Evolutionary conservation across 2,329 filamentous ascomycete species (phyloP).

Genomic region (Fusarium sp.): DNA sequence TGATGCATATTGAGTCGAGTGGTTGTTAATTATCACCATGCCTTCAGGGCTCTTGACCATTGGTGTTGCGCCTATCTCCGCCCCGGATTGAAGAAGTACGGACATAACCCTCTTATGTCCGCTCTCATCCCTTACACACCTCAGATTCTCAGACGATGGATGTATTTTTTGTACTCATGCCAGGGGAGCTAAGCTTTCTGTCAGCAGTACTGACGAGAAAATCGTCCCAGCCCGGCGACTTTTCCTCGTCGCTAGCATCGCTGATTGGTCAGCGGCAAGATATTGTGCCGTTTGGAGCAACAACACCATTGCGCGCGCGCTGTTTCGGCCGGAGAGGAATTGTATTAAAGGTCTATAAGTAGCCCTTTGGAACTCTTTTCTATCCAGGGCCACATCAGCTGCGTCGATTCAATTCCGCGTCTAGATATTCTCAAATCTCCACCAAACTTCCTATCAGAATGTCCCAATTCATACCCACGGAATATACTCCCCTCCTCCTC

Average conservation of each 20-base stretch:
- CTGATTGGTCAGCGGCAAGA: neutral
- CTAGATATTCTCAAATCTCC: neutral
- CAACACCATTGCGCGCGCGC: neutral
- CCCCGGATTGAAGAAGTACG: accelerated
- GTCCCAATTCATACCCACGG: neutral
- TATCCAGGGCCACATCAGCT: accelerated
- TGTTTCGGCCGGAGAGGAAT: neutral
- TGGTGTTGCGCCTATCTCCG: neutral
- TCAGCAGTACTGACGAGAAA: neutral
- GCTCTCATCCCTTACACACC: neutral
- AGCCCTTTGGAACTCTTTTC: accelerated
- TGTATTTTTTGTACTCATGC: neutral
- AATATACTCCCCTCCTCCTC: neutral
- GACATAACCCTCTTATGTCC: neutral
- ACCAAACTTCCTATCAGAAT: neutral
- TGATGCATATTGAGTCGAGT: accelerated
- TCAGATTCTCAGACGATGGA: neutral
- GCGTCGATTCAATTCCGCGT: neutral
- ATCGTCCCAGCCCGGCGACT: neutral
- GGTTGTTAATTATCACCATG: accelerated
- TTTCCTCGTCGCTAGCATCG: neutral
- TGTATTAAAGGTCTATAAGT: neutral
- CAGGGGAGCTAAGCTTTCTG: neutral
- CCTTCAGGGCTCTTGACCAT: accelerated
- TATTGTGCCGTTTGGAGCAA: neutral